Evolutionary conservation across 176 grass and related monocot species (phyloP).

Genomic region (Canna indica): DNA sequence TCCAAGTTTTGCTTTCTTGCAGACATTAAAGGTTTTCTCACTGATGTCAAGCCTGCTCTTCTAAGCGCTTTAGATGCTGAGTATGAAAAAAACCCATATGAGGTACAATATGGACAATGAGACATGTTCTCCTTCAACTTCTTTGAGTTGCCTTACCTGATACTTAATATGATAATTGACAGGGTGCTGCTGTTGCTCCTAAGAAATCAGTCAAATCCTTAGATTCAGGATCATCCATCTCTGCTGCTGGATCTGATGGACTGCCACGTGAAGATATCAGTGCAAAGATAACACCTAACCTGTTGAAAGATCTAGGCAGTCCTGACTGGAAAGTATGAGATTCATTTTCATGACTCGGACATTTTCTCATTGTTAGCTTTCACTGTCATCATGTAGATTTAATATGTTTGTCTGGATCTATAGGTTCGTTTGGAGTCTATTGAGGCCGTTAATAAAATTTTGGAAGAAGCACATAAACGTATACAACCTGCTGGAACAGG

Average conservation of each 20-base stretch:
- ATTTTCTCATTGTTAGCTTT: neutral
- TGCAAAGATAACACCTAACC: constrained; percentile 71
- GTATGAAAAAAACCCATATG: constrained; percentile 96
- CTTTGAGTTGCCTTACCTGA: neutral
- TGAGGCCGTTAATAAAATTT: constrained; percentile 75
- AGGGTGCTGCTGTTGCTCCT: constrained; percentile 66
- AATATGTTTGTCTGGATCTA: constrained; percentile 16
- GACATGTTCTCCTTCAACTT: neutral
- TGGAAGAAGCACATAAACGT: constrained; percentile 97
- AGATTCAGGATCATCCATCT: constrained; percentile 43
- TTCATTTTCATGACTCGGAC: constrained; percentile 9
- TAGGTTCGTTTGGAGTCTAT: constrained; percentile 90
- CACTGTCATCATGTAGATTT: neutral
- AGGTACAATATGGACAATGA: constrained; percentile 29
- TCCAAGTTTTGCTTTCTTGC: constrained; percentile 23
- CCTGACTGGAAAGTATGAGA: constrained; percentile 87
- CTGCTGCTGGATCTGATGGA: constrained; percentile 62
- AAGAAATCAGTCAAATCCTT: constrained; percentile 67
- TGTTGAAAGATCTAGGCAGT: constrained; percentile 78
- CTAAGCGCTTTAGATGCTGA: constrained; percentile 75
- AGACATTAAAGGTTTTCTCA: constrained; percentile 96
- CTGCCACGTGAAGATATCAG: constrained; percentile 92
- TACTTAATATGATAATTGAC: constrained; percentile 27
- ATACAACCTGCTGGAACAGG: constrained; percentile 89
- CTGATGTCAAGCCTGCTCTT: constrained; percentile 94